These are phyloP conservation scores for Biscutella laevigata DNA, from an alignment of 441 rosid species.

Conservation along the genomic window DNA sequence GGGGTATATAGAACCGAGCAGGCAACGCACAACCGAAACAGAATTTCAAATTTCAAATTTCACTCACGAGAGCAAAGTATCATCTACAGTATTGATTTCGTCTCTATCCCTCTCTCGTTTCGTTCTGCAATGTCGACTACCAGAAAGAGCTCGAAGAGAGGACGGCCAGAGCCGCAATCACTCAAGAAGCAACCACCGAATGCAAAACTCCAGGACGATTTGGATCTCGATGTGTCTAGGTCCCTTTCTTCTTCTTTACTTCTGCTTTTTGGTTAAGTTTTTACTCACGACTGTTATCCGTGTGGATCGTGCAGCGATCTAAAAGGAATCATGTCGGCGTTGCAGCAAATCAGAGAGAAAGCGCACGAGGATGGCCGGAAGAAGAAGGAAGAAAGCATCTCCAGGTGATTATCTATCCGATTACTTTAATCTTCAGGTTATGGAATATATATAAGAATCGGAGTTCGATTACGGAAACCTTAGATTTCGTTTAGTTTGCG, in stretches of 20 bases:
- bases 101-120: constrained; percentile 3
- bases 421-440: not conserved
- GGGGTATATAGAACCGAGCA: not conserved
- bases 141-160: constrained; percentile 39
- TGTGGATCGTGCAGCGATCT: constrained; percentile 51
- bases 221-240: constrained; percentile 69
- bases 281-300: not conserved
- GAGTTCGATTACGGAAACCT: not conserved
- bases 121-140: constrained; percentile 37
- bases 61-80: not conserved
- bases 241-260: constrained; percentile 7
- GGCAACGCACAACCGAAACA: constrained; percentile 13
- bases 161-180: constrained; percentile 35
- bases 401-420: constrained; percentile 38
- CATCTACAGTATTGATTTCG: not conserved
- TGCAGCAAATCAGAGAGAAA: constrained; percentile 67
- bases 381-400: constrained; percentile 82
- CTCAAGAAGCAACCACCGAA: constrained; percentile 39
- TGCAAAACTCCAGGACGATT: constrained; percentile 34
- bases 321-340: constrained; percentile 71
- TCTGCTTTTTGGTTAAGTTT: not conserved
- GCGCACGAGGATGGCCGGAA: constrained; percentile 65
- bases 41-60: constrained; percentile 17
- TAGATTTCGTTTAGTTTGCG: not conserved
- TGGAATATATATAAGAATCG: not conserved